These are phyloP conservation scores for Tricharina praecox DNA, from an alignment of 495 filamentous ascomycete genomes.

Conservation along the genomic window DNA sequence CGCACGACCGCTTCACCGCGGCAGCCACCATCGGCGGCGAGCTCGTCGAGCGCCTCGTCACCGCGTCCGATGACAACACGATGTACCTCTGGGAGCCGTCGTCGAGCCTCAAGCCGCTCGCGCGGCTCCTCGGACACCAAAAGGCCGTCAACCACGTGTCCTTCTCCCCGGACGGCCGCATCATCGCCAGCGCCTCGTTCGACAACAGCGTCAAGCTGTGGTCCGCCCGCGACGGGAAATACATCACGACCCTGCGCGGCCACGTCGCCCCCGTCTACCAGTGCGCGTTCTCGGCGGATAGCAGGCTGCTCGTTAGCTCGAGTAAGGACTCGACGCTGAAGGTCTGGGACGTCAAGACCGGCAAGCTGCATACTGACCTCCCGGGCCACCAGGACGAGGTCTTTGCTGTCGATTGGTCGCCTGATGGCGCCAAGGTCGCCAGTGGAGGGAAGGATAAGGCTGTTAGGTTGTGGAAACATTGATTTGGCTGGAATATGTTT, in stretches of 20 bases:
- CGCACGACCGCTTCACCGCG: conserved; percentile 70
- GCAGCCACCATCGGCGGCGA: conserved; percentile 65
- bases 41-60: conserved; percentile 71
- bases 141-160: conserved; percentile 92
- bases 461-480: conserved; percentile 27
- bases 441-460: conserved; percentile 84
- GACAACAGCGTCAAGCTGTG: conserved; percentile 89
- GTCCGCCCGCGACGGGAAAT: conserved; percentile 50
- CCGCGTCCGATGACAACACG: conserved; percentile 87
- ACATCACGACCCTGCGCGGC: conserved; percentile 48
- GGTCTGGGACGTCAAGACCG: conserved; percentile 74
- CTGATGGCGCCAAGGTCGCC: conserved; percentile 65
- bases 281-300: conserved; percentile 78
- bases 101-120: conserved; percentile 60
- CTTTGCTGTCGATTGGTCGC: conserved; percentile 81
- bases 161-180: conserved; percentile 72
- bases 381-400: conserved; percentile 93
- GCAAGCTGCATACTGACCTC: conserved; percentile 64
- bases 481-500: too few relatives aligned
- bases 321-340: conserved; percentile 92
- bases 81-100: conserved; percentile 92
- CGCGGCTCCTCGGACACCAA: conserved; percentile 80
- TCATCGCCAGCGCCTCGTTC: conserved; percentile 76
- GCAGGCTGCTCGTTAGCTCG: conserved; percentile 61
- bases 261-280: conserved; percentile 92